These are phyloP conservation scores for Astragalus glycyphyllos DNA, from an alignment of 306 rosid species.

Conservation along the genomic window DNA sequence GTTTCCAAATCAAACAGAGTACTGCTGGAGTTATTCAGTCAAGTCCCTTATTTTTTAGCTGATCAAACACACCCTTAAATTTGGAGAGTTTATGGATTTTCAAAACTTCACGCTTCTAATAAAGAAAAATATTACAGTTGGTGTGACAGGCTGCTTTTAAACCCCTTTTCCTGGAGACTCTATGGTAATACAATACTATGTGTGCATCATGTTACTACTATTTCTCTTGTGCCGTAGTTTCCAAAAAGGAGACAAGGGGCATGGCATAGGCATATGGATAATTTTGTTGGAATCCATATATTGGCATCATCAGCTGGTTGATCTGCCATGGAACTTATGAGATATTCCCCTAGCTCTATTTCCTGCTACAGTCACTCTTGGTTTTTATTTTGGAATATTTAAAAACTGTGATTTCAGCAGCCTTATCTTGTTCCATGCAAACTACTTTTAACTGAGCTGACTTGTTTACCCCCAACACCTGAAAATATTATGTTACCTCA, in stretches of 20 bases:
- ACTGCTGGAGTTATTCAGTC: too few relatives aligned
- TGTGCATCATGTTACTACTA: background rate
- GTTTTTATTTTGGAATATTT: constrained; percentile 1
- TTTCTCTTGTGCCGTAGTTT: background rate
- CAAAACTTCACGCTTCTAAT: constrained; percentile 27
- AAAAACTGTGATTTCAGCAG: background rate
- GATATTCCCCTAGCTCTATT: constrained; percentile 13
- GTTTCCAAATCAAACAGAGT: too few relatives aligned
- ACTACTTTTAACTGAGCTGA: constrained; percentile 26
- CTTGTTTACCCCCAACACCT: constrained; percentile 15
- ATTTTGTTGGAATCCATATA: constrained; percentile 16
- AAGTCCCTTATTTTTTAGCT: too few relatives aligned
- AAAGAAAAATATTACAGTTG: constrained; percentile 22
- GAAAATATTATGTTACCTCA: constrained; percentile 21
- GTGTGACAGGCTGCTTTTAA: constrained; percentile 20
- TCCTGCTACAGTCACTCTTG: constrained; percentile 22
- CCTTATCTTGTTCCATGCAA: constrained; percentile 26
- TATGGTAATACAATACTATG: too few relatives aligned
- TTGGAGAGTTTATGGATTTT: constrained; percentile 39
- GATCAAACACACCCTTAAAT: background rate
- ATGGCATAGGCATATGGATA: constrained; percentile 17
- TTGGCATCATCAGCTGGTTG: constrained; percentile 31
- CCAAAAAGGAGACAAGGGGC: background rate
- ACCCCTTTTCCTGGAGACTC: background rate
- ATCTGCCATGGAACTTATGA: background rate